Percentiles rank a stretch among this genome's conserved stretches.
These are phyloP conservation scores for Hyaloscypha hepaticicola DNA, from an alignment of 495 filamentous ascomycete genomes.

Conservation along the genomic window DNA sequence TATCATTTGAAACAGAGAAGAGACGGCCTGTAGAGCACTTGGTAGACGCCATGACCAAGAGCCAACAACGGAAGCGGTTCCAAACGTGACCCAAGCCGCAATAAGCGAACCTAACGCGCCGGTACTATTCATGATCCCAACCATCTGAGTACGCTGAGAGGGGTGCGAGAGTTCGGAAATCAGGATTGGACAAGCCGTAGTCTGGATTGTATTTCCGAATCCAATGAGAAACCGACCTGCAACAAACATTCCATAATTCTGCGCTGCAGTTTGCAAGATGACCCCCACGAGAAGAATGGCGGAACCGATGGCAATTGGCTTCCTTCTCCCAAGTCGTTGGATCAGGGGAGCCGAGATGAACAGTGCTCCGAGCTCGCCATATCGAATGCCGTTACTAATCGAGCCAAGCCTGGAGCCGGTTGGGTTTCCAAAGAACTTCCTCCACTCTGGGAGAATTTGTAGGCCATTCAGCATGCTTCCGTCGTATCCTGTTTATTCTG, in stretches of 20 bases:
- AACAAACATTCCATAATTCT: conserved; percentile 42
- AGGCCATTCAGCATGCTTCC: conserved; percentile 24
- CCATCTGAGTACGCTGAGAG: conserved; percentile 56
- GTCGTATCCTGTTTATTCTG: conserved; percentile 8
- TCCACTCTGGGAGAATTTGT: conserved; percentile 14
- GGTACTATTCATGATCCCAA: conserved; percentile 63
- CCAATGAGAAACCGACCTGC: conserved; percentile 42
- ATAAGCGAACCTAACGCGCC: conserved; percentile 51
- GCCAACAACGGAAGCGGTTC: not conserved
- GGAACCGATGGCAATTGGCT: conserved; percentile 59
- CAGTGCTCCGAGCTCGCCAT: conserved; percentile 56
- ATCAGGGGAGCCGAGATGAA: conserved; percentile 58
- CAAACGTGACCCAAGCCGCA: conserved; percentile 38
- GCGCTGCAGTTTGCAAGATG: conserved; percentile 45
- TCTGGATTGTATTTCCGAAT: conserved; percentile 50
- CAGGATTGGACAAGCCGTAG: conserved; percentile 51
- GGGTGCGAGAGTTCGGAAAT: conserved; percentile 54
- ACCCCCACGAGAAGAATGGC: conserved; percentile 58
- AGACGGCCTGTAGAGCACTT: conserved; percentile 14
- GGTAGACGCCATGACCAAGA: conserved; percentile 23
- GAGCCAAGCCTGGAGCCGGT: conserved; percentile 33
- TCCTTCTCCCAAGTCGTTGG: conserved; percentile 50
- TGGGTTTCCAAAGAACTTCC: conserved; percentile 23
- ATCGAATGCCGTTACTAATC: conserved; percentile 48
- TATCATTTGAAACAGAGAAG: conserved; percentile 9